Evolutionary conservation across 768 basidiomycete genomes (phyloP).

Genomic region (Calocybe gangraenosa): DNA sequence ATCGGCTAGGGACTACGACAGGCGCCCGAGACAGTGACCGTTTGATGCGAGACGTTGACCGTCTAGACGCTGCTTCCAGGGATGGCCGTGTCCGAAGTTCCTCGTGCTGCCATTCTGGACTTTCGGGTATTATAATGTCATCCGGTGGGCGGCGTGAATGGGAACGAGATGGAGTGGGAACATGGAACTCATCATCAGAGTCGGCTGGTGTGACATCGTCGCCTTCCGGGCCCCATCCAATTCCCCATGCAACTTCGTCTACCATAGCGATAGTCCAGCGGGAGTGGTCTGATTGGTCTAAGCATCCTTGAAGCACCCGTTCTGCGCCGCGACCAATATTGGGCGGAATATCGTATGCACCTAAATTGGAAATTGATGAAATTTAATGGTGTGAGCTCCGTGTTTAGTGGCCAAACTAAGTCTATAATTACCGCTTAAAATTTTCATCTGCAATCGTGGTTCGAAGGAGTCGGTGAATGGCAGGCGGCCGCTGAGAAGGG

Average conservation of each 20-base stretch:
- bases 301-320: slow-evolving; percentile 73
- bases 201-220: slow-evolving; percentile 35
- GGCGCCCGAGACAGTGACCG: slow-evolving; percentile 52
- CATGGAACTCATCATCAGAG: slow-evolving; percentile 23
- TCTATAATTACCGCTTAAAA: slow-evolving; percentile 82
- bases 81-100: slow-evolving; percentile 23
- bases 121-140: slow-evolving; percentile 9
- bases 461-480: slow-evolving; percentile 91
- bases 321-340: slow-evolving; percentile 59
- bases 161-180: slow-evolving; percentile 26
- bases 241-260: slow-evolving; percentile 75
- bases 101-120: slow-evolving; percentile 24
- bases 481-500: slow-evolving; percentile 76
- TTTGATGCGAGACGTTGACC: slow-evolving; percentile 36
- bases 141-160: slow-evolving; percentile 19
- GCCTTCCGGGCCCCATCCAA: slow-evolving; percentile 64
- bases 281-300: slow-evolving; percentile 54
- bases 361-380: slow-evolving; percentile 35
- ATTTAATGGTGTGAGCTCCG: slow-evolving; percentile 12
- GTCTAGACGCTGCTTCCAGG: slow-evolving; percentile 32
- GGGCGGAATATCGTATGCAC: slow-evolving; percentile 55
- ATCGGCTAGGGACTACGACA: slow-evolving; percentile 29
- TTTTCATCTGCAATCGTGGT: slow-evolving; percentile 88
- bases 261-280: slow-evolving; percentile 84
- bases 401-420: no score